These are phyloP conservation scores for Salvia hispanica DNA, from an alignment of 257 asterid species.

Conservation along the genomic window DNA sequence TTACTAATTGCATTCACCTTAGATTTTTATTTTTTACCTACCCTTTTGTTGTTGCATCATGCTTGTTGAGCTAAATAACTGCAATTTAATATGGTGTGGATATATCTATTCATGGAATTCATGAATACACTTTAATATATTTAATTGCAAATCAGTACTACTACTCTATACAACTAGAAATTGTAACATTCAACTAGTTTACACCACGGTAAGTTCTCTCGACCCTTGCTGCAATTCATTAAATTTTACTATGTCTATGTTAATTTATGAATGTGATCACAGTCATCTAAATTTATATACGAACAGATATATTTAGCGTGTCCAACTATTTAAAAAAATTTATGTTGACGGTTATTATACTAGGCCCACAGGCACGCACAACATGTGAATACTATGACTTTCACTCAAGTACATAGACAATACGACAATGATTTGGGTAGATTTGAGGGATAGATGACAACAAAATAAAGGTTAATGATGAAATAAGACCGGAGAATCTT, in stretches of 20 bases:
- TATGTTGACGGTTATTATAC: background rate
- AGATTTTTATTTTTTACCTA: constrained; percentile 11
- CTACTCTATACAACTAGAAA: background rate
- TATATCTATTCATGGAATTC: background rate
- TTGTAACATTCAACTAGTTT: background rate
- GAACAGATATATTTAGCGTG: too few relatives aligned
- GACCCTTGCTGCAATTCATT: too few relatives aligned
- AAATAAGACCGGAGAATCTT: too few relatives aligned
- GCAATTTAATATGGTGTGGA: constrained; percentile 3
- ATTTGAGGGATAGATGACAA: background rate
- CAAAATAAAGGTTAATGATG: background rate
- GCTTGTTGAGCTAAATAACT: constrained; percentile 5
- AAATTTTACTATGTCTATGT: too few relatives aligned
- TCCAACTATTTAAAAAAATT: too few relatives aligned
- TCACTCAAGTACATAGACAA: background rate
- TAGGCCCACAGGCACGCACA: background rate
- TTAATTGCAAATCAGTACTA: background rate
- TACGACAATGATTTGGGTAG: background rate
- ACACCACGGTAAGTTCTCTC: too few relatives aligned
- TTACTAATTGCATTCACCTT: background rate
- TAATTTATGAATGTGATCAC: too few relatives aligned
- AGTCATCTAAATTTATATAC: too few relatives aligned
- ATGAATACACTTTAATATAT: background rate
- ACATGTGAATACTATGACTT: background rate
- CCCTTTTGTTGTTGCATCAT: constrained; percentile 3